A percentile compares a stretch with the other conserved stretches of the same genome.
Evolutionary conservation across 257 asterid genomes (phyloP).

Genomic region (Ehretia macrophylla): DNA sequence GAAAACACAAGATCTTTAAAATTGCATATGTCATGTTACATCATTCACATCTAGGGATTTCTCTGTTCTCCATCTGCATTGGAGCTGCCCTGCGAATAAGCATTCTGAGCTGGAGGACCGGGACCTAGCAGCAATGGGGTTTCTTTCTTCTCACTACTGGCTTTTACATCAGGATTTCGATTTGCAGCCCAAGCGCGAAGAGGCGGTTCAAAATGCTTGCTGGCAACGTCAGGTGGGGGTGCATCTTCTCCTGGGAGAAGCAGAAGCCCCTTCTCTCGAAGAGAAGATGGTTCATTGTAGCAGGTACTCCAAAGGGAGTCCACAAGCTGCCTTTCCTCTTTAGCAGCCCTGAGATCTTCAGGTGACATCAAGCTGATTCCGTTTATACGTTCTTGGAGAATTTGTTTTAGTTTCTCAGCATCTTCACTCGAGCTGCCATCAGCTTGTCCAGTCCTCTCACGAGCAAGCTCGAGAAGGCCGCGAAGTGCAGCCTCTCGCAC

Average conservation of each 20-base stretch:
- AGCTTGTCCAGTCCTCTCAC: conserved; percentile 26
- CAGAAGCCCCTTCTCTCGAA: conserved; percentile 66
- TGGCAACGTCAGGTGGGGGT: conserved; percentile 80
- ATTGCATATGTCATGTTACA: too few relatives aligned
- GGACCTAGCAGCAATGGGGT: conserved; percentile 57
- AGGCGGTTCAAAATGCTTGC: conserved; percentile 73
- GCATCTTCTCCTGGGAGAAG: conserved; percentile 76
- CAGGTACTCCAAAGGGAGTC: conserved; percentile 74
- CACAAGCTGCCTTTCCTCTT: conserved; percentile 74
- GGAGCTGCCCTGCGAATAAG: conserved; percentile 1
- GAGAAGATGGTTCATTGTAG: conserved; percentile 68
- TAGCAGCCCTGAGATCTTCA: conserved; percentile 75
- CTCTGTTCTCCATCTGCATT: conserved; percentile 7
- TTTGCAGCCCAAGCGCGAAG: conserved; percentile 80
- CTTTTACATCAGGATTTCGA: conserved; percentile 29
- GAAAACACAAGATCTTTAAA: not conserved
- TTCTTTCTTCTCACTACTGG: conserved; percentile 39
- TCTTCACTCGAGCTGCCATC: conserved; percentile 31
- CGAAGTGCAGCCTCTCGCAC: conserved; percentile 84
- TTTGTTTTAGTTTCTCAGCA: conserved; percentile 56
- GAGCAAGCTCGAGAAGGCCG: conserved; percentile 67
- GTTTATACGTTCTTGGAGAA: conserved; percentile 55
- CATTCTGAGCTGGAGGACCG: conserved; percentile 24
- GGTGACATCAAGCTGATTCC: conserved; percentile 56
- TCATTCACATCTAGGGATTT: conserved; percentile 4